Conservation (phyloP, 306 rosid genomes). For the Purshia tridentata region DNA sequence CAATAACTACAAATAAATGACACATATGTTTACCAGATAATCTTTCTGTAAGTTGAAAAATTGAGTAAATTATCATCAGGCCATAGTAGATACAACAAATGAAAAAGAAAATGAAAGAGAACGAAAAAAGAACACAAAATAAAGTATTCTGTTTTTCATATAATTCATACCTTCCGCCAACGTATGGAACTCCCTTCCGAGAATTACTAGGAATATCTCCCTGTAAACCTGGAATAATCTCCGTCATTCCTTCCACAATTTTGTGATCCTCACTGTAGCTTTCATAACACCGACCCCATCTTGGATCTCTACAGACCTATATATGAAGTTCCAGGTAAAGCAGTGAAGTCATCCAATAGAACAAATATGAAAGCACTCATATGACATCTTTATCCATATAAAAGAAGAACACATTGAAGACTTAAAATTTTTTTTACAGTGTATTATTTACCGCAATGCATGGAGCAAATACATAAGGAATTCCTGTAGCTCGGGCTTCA, state of each 20-base stretch:
- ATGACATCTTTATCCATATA: constrained; percentile 10
- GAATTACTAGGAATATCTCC: constrained; percentile 65
- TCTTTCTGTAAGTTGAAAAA: background rate
- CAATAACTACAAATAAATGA: background rate
- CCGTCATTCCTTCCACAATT: constrained; percentile 81
- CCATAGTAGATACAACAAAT: background rate
- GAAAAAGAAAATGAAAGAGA: background rate
- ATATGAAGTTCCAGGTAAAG: constrained; percentile 30
- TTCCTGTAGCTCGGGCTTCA: constrained; percentile 94
- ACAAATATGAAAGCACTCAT: constrained; percentile 11
- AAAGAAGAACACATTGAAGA: background rate
- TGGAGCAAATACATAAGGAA: constrained; percentile 88
- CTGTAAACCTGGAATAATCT: constrained; percentile 81
- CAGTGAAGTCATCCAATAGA: constrained; percentile 15
- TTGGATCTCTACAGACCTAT: constrained; percentile 96
- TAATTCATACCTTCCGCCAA: constrained; percentile 76
- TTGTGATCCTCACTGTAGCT: constrained; percentile 92
- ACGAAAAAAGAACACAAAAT: constrained; percentile 1
- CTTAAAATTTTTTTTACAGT: constrained; percentile 3
- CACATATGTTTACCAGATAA: background rate
- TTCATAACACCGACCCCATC: constrained; percentile 99
- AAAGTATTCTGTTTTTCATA: background rate
- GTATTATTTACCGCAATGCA: constrained; percentile 77
- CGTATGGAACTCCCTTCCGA: constrained; percentile 74
- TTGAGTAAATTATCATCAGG: background rate